Evolutionary conservation across 2,329 filamentous ascomycete species (phyloP).

Genomic region (Pestalotiopsis sp.): DNA sequence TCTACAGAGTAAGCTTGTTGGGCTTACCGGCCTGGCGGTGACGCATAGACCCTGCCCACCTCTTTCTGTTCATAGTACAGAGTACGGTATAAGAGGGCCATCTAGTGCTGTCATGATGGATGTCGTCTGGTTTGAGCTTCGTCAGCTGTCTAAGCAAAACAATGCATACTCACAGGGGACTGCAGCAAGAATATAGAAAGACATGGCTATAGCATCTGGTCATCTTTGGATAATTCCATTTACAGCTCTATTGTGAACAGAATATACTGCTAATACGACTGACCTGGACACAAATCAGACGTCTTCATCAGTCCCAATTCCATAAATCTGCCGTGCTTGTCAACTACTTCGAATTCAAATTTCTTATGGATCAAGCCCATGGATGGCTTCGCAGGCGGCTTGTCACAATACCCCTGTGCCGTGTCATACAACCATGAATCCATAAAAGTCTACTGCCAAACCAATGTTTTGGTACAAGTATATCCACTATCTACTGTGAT

Average conservation of each 20-base stretch:
- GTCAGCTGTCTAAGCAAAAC: no score
- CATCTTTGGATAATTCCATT: no score
- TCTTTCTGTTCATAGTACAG: no score
- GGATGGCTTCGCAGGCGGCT: not conserved
- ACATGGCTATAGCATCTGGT: no score
- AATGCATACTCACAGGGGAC: no score
- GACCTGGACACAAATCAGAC: not conserved
- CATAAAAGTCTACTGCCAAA: slow-evolving; percentile 1
- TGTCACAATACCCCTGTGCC: not conserved
- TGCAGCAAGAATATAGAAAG: no score
- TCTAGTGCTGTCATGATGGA: no score
- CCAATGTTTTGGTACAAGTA: slow-evolving; percentile 3
- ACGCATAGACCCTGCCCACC: not conserved
- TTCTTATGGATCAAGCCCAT: not conserved
- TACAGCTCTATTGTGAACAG: no score
- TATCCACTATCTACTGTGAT: slow-evolving; percentile 9
- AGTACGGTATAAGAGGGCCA: no score
- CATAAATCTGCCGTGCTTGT: not conserved
- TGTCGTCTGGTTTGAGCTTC: no score
- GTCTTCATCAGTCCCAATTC: not conserved
- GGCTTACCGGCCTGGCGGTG: not conserved
- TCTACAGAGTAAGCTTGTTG: no score
- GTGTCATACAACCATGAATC: not conserved
- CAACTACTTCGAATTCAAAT: not conserved
- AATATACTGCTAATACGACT: no score